Percentiles rank a stretch among this genome's conserved stretches.
Evolutionary conservation across 2,329 filamentous ascomycete species (phyloP).

Genomic region (Colletotrichum cordylinicola): DNA sequence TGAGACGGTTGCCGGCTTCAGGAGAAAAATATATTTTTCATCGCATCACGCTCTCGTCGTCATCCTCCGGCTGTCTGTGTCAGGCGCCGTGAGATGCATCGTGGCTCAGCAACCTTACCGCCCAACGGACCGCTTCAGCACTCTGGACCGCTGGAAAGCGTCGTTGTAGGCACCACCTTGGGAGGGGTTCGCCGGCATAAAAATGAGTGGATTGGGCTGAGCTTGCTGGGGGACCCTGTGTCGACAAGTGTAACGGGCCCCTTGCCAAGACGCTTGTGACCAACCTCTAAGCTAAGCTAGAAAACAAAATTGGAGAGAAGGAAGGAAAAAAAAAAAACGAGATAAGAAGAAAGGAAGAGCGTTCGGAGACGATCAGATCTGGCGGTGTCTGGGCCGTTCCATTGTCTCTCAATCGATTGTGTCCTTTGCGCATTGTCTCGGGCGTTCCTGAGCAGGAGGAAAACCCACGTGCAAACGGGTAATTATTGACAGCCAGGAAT

Average conservation of each 20-base stretch:
- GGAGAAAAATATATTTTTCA: not conserved
- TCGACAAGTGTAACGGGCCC: not conserved
- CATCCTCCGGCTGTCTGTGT: not conserved
- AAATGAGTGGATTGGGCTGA: not conserved
- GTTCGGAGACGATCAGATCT: not conserved
- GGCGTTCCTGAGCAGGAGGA: not conserved
- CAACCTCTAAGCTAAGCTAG: not conserved
- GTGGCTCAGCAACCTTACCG: not conserved
- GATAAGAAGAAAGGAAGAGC: not conserved
- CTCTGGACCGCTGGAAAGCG: not conserved
- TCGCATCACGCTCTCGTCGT: not conserved
- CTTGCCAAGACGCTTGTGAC: slow-evolving; percentile 7
- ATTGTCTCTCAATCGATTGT: slow-evolving; percentile 1
- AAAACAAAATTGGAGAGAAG: not conserved
- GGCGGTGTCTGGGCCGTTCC: not conserved
- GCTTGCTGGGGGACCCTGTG: not conserved
- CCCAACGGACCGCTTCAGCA: not conserved
- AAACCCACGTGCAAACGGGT: not conserved
- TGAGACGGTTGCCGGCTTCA: not conserved
- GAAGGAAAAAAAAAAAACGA: not conserved
- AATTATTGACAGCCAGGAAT: not conserved
- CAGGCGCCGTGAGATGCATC: not conserved
- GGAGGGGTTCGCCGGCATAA: not conserved
- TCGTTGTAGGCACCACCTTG: not conserved
- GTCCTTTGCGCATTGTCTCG: not conserved